Evolutionary conservation across 2,329 filamentous ascomycete genomes (phyloP), one percentile per base, ranked within the genome.

Genomic region (Fusarium sp.): DNA sequence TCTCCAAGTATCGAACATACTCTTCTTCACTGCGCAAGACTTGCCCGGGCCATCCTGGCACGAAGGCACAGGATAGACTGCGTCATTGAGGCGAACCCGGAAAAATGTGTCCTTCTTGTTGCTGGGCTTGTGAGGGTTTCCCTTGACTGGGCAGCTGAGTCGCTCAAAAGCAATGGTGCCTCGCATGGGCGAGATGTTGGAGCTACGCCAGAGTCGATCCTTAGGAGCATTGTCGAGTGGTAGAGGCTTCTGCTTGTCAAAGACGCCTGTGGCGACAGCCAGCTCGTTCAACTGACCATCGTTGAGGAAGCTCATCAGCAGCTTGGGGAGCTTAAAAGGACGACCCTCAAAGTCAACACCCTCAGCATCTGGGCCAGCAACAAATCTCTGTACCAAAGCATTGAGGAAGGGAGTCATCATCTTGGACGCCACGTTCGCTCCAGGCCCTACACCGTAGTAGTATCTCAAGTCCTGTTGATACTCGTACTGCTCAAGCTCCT

Each of bases 381-480:
- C 79, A n/a, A 93, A 84, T 2, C 90, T 81, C 16, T 84, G 80
- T 1, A 91, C 82, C 7, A 93, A 80, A 2, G 85, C 83, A 23
- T 88, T 85, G 3, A 93, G 82, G 67, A 90, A 89, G 0, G 91
- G 90, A 13, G 90, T 85, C 90, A 93, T 90, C 83, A 91, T 87
- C 66, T 87, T 88, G 39, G 85, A 84, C 9, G 89, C 85, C 23
- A 90, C 83, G 37, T 86, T 82, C 3, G 86, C 85, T 2, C 89
- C 91, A 0, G 89, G 88, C 0, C 92, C 91, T 2, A 87, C 84
- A 13, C 90, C 90, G 76, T 93, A 92, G 82, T 90, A 93, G 81
- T 94, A 94, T 34, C 91, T 88, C 43, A 94, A 82, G 76, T 93
- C 92, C 73, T 93, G 91, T 2, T 87, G 85, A 79, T 93, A 94